Percentiles rank a stretch among this genome's conserved stretches.
Evolutionary conservation across 495 filamentous ascomycete genomes (phyloP).

Genomic region (Aspergillus biplanus): DNA sequence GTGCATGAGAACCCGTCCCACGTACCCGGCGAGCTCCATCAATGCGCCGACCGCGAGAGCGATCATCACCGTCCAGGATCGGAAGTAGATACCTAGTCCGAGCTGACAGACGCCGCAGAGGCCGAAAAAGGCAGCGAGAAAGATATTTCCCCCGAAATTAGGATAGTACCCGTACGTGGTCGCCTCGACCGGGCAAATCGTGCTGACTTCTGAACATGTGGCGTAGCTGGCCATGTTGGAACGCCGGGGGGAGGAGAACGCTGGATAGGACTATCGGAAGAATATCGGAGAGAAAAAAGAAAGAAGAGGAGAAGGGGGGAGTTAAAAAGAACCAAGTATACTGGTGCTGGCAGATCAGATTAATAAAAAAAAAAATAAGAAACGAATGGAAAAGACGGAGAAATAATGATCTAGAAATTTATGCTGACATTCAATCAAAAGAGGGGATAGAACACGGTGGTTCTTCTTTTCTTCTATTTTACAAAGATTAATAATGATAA

Average conservation of each 20-base stretch:
- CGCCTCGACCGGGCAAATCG: constrained; percentile 57
- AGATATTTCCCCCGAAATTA: constrained; percentile 62
- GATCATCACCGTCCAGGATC: constrained; percentile 63
- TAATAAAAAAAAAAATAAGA: constrained; percentile 1
- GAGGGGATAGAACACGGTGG: background rate
- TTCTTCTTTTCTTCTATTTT: background rate
- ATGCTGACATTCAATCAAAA: background rate
- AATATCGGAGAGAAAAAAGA: constrained; percentile 16
- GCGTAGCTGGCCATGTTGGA: constrained; percentile 31
- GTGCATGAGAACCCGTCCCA: constrained; percentile 61
- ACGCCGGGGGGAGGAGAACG: background rate
- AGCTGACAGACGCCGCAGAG: constrained; percentile 52
- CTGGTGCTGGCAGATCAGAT: background rate
- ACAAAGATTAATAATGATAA: constrained; percentile 7
- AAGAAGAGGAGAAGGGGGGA: constrained; percentile 7
- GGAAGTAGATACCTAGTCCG: constrained; percentile 56
- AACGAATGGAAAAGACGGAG: background rate
- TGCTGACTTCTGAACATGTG: constrained; percentile 51
- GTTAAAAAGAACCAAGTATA: constrained; percentile 1
- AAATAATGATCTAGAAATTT: background rate
- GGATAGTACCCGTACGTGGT: constrained; percentile 73
- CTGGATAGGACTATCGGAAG: background rate
- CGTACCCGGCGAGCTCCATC: constrained; percentile 59
- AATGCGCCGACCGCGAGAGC: constrained; percentile 53
- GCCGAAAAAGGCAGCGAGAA: constrained; percentile 61